Base-by-base conservation (phyloP, 805 yeast species). In the Kodamaea leandrae region DNA sequence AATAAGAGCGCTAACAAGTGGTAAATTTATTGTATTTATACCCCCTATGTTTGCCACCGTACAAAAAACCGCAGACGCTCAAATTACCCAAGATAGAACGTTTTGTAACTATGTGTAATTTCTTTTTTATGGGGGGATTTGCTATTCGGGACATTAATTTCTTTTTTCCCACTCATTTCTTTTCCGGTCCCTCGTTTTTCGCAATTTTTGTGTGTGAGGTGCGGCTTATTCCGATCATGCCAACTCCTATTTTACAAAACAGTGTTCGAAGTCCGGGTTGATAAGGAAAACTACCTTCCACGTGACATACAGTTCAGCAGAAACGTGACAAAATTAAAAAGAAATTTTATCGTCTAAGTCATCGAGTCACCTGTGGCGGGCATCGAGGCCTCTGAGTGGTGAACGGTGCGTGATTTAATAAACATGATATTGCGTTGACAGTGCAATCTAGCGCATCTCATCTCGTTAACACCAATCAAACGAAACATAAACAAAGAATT, bases 21-120 rank as follows among this genome's bases (percentile, higher is more conserved):
- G 24, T 18, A 17, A 17, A 23, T 24, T 15, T 4, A 23, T 13
- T 24, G 36, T 24, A 38, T 38, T 38, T 38, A 38, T 38, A 38
- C 32, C 33, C 34, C 36, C 37, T 34, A 23, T 23, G 32, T 38
- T 38, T 38, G 41, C 41, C 41, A 38, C 41, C 41, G 30, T 20
- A 27, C 26, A 16, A 26, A 34, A 30, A 34, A 24, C 26, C 37
- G 18, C 33, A 30, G 13, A 30, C 33, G 20, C 33, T 30, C 4
- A 13, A 15, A 30, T 30, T 30, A 17, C 33, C 33, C 21, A n/a
- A 30, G 33, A 30, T 30, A 30, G 33, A 30, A 16, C 20, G 17
- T 30, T 27, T 30, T 30, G 33, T 30, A 30, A 30, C 33, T 18
- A 30, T 17, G 33, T 30, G 33, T 30, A 30, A 30, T 30, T 30